Conservation (phyloP, 305 asterid genomes). For the Fraxinus dipetala region DNA sequence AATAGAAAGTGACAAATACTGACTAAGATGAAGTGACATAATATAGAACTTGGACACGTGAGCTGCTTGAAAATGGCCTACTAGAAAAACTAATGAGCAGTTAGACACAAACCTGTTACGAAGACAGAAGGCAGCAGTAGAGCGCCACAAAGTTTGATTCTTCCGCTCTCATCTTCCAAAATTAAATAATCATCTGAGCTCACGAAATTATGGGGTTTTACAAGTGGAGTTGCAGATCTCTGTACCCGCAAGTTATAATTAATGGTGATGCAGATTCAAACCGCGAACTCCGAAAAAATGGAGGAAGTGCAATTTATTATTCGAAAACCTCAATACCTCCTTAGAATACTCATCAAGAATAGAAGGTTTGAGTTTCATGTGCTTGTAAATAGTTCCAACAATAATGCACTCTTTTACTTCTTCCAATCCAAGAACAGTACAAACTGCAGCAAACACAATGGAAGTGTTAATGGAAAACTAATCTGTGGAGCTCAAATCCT, state of each 20-base stretch:
- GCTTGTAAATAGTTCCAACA: conserved; percentile 88
- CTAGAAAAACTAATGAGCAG: conserved; percentile 4
- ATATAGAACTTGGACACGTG: neutral
- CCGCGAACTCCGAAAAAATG: neutral
- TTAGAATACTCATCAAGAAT: conserved; percentile 91
- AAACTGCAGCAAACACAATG: conserved; percentile 49
- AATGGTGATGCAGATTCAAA: conserved; percentile 11
- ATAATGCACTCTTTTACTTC: conserved; percentile 75
- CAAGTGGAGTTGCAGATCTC: conserved; percentile 76
- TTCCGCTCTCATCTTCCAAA: conserved; percentile 96
- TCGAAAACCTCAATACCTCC: conserved; percentile 52
- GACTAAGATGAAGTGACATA: conserved; percentile 6
- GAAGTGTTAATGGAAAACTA: conserved; percentile 9
- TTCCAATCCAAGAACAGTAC: conserved; percentile 84
- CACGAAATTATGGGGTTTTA: conserved; percentile 61
- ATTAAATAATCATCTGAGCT: conserved; percentile 73
- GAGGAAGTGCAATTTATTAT: conserved; percentile 1
- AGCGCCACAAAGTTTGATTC: conserved; percentile 76
- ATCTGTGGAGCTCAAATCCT: conserved; percentile 14
- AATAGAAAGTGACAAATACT: neutral
- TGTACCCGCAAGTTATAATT: conserved; percentile 35
- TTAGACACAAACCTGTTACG: conserved; percentile 65
- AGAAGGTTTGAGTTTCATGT: conserved; percentile 92
- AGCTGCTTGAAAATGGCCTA: neutral
- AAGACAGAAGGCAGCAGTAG: conserved; percentile 62